Evolutionary conservation across 2,329 filamentous ascomycete genomes (phyloP), one percentile per base, ranked within the genome.

Genomic region (Lojkania enalia): DNA sequence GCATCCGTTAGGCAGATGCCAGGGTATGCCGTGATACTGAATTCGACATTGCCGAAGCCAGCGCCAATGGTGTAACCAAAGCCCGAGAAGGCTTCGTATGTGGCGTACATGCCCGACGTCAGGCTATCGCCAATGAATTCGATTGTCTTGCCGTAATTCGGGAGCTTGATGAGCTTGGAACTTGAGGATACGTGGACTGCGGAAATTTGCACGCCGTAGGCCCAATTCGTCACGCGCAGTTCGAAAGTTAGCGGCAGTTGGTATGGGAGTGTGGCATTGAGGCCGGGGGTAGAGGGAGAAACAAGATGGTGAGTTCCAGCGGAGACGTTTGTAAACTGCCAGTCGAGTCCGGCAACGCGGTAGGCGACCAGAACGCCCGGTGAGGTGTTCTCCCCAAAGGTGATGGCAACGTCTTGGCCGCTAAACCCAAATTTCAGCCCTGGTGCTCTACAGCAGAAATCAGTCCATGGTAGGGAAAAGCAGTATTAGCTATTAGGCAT

Each of bases 261-360:
- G 16, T 42, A 57, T 0, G 76, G 71, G 9, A 66, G 65, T 0
- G 72, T 75, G 29, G 74, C 57, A 38, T 74, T 71, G 7, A 77
- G 66, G 4, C 75, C 75, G 0, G 73, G 66, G 0, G 74, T 77
- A n/a, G 60, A 58, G 0, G 72, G 62, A 18, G 67, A 74, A 37
- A 82, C 70, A 35, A 85, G 74, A 14, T 82, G 73, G 58, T 84
- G 80, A 0, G 80, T 83, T 19, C 74, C 73, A 0, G 75, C 73
- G 2, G 80, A 83, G 35, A 84, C 75, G 55, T 85, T 84, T 23
- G 79, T 81, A 56, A 84, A 79, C 44, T 73, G 69, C 81, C 81
- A 85, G 57, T 83, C 81, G 39, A 80, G 73, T 2, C 79, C 79
- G 30, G 73, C 73, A 19, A 83, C 71, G n/a, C 80, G 76, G 60